A percentile compares a stretch with the other conserved stretches of the same genome.
Conservation (phyloP, 2,329 filamentous ascomycete species). For the Fusarium newnesense region DNA sequence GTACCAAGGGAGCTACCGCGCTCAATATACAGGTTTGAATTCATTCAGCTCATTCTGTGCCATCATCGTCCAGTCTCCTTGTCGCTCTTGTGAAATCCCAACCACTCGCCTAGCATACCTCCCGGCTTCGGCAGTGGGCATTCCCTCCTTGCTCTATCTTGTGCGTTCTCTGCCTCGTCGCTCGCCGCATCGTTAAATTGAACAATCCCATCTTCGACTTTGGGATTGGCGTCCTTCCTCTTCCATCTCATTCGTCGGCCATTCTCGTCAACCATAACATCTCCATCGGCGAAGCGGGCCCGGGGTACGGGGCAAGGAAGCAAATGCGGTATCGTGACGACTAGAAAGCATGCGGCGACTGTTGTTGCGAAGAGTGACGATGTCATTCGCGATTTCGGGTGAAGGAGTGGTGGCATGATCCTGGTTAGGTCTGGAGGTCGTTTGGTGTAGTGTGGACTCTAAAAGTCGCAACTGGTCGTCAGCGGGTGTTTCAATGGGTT, state of each 20-base stretch:
- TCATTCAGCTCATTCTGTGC: conserved; percentile 11
- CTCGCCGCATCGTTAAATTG: conserved; percentile 56
- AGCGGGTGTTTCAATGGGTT: conserved; percentile 18
- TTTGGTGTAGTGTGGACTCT: conserved; percentile 32
- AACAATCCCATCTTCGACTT: conserved; percentile 59
- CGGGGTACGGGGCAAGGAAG: conserved; percentile 90
- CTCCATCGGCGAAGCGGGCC: conserved; percentile 77
- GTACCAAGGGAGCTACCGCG: neutral
- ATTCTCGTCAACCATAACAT: conserved; percentile 58
- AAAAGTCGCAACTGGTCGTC: conserved; percentile 44
- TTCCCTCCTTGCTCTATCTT: conserved; percentile 69
- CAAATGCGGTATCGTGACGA: conserved; percentile 89
- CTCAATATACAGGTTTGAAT: neutral
- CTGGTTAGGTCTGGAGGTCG: conserved; percentile 15
- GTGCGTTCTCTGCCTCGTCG: conserved; percentile 48
- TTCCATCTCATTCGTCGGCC: conserved; percentile 58
- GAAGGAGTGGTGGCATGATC: conserved; percentile 85
- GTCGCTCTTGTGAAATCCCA: conserved; percentile 70
- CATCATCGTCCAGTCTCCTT: conserved; percentile 42
- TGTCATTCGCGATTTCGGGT: conserved; percentile 92
- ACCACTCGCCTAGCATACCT: conserved; percentile 78
- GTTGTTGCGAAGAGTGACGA: conserved; percentile 96
- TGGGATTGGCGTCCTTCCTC: conserved; percentile 49
- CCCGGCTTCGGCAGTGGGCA: conserved; percentile 94
- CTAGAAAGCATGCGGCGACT: conserved; percentile 86